Conservation (phyloP, 1,284 basidiomycete genomes). For the Malassezia globosa region DNA sequence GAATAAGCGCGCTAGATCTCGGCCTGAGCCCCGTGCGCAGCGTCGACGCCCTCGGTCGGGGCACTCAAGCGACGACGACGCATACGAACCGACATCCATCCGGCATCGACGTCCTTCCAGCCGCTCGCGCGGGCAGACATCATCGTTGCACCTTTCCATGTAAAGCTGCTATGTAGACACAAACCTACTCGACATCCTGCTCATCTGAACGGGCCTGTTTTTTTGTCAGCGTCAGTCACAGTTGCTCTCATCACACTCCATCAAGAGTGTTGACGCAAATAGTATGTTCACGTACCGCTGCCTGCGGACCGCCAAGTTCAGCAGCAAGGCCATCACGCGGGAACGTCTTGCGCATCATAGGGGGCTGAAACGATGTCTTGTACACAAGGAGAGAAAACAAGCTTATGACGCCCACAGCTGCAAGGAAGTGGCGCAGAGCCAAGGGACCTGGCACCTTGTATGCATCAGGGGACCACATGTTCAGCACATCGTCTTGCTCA, state of each 20-base stretch:
- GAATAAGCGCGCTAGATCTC: not conserved
- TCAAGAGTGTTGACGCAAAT: no score
- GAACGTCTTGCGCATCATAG: constrained; percentile 40
- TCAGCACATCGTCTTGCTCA: constrained; percentile 44
- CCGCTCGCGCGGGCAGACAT: no score
- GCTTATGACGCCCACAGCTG: constrained; percentile 26
- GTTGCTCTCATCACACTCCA: no score
- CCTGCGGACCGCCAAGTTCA: constrained; percentile 29
- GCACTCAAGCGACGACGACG: no score
- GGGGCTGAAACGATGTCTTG: constrained; percentile 27
- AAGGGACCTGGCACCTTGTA: constrained; percentile 28
- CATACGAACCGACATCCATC: not conserved
- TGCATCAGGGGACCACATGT: constrained; percentile 45
- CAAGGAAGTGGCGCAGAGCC: constrained; percentile 34
- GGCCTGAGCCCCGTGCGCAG: not conserved
- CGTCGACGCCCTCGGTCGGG: not conserved
- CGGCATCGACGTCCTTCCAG: not conserved
- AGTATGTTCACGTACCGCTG: constrained; percentile 8
- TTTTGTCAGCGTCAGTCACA: not conserved
- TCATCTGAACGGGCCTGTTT: not conserved
- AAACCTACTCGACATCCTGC: not conserved
- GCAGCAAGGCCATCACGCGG: constrained; percentile 39
- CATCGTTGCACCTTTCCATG: no score
- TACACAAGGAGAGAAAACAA: constrained; percentile 33
- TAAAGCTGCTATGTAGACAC: no score